Conservation (phyloP, 805 yeast genomes). For the Ogataea haglerorum region DNA sequence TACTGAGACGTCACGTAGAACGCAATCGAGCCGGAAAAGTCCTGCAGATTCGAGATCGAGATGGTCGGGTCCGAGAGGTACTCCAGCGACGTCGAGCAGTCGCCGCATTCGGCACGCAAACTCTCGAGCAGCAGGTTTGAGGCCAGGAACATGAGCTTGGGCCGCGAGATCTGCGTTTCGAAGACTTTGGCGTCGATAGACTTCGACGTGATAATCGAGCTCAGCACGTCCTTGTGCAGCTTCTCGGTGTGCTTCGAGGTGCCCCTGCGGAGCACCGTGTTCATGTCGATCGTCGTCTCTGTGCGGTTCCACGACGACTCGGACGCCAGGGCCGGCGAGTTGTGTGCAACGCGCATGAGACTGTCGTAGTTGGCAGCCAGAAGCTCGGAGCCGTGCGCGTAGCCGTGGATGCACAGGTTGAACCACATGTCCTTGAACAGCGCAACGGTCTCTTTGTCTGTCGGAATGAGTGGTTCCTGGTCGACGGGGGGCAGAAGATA, state of each 20-base stretch:
- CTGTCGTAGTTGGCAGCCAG: constrained; percentile 44
- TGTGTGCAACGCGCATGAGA: constrained; percentile 72
- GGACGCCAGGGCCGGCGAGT: constrained; percentile 83
- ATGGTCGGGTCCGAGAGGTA: constrained; percentile 88
- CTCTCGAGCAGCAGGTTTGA: constrained; percentile 78
- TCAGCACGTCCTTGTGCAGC: constrained; percentile 64
- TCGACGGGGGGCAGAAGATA: constrained; percentile 59
- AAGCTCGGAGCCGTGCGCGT: constrained; percentile 55
- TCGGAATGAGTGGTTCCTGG: constrained; percentile 40
- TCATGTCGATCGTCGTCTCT: constrained; percentile 89
- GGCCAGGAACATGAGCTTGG: constrained; percentile 83
- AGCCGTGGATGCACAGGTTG: constrained; percentile 89
- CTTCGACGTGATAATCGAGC: constrained; percentile 46
- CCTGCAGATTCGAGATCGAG: constrained; percentile 62
- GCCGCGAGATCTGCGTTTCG: constrained; percentile 54
- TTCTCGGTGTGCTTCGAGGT: constrained; percentile 78
- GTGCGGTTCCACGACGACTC: constrained; percentile 76
- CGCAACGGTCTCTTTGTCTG: constrained; percentile 48
- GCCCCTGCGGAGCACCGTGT: constrained; percentile 85
- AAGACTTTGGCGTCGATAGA: constrained; percentile 40
- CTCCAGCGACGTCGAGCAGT: constrained; percentile 68
- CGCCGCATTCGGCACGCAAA: constrained; percentile 74
- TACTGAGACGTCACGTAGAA: constrained; percentile 56
- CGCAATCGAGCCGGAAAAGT: constrained; percentile 63
- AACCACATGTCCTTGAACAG: constrained; percentile 91